Conservation (phyloP, 352 stramenopile species). For the Aphanomyces stellatus region DNA sequence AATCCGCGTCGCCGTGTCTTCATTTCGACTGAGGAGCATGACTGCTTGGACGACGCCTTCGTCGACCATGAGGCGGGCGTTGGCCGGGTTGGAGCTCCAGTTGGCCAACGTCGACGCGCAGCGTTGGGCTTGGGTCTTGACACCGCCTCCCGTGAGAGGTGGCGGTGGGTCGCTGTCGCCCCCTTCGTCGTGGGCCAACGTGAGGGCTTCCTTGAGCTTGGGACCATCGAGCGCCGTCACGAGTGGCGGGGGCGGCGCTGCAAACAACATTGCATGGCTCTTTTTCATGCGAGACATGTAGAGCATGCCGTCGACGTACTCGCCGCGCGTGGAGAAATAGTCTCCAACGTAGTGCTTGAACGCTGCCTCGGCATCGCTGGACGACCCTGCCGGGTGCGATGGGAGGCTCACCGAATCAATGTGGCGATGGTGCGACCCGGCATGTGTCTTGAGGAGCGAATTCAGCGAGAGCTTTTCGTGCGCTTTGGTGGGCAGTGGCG, state of each 20-base stretch:
- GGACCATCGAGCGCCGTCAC: conserved; percentile 19
- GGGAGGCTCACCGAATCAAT: neutral
- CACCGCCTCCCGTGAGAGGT: too few relatives aligned
- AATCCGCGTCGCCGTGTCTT: conserved; percentile 47
- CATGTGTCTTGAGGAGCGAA: neutral
- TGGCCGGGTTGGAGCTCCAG: conserved; percentile 81
- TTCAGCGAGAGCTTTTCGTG: conserved; percentile 13
- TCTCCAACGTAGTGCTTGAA: conserved; percentile 66
- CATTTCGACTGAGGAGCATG: conserved; percentile 60
- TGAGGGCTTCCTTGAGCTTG: conserved; percentile 44
- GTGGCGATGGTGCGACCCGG: neutral
- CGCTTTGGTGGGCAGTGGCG: neutral
- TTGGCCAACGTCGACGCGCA: conserved; percentile 82
- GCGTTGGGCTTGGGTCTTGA: conserved; percentile 42
- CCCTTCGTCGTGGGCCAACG: conserved; percentile 23
- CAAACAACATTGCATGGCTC: conserved; percentile 38
- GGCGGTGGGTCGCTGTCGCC: neutral
- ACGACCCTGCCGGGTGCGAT: neutral
- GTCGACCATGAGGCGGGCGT: conserved; percentile 77
- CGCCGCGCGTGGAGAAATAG: conserved; percentile 67
- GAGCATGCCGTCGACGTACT: conserved; percentile 79
- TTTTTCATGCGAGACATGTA: conserved; percentile 85
- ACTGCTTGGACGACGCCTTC: conserved; percentile 83
- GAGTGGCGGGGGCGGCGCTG: neutral
- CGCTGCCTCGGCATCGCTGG: conserved; percentile 20